These are phyloP conservation scores for Cercospora sojina DNA, from an alignment of 2,329 filamentous ascomycete genomes.

Conservation along the genomic window DNA sequence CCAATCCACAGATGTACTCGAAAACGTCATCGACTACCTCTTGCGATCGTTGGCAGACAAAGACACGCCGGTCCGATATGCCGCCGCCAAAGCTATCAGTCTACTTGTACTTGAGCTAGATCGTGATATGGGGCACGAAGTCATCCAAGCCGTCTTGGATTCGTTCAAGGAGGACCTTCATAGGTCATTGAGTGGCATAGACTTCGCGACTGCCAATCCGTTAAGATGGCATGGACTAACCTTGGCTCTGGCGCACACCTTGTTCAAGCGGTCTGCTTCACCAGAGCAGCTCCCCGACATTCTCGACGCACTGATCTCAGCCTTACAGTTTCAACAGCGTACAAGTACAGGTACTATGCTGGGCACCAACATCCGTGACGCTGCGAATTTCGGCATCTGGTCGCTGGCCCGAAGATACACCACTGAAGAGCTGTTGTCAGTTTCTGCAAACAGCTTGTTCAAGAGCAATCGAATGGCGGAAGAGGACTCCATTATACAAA, in stretches of 20 bases:
- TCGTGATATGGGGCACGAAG: slow-evolving; percentile 75
- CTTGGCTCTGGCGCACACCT: slow-evolving; percentile 78
- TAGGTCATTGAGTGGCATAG: slow-evolving; percentile 46
- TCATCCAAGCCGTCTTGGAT: slow-evolving; percentile 82
- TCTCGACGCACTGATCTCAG: slow-evolving; percentile 72
- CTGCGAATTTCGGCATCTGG: slow-evolving; percentile 96
- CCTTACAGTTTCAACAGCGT: slow-evolving; percentile 84
- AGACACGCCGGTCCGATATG: slow-evolving; percentile 85
- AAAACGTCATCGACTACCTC: slow-evolving; percentile 78
- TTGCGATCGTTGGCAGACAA: slow-evolving; percentile 78
- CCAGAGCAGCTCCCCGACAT: slow-evolving; percentile 68
- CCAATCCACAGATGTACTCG: slow-evolving; percentile 52
- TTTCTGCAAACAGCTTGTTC: slow-evolving; percentile 46
- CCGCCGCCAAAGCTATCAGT: slow-evolving; percentile 89
- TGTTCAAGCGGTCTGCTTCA: slow-evolving; percentile 81
- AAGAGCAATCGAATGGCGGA: slow-evolving; percentile 5
- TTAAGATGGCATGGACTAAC: slow-evolving; percentile 91
- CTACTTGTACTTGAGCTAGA: slow-evolving; percentile 79
- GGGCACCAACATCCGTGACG: slow-evolving; percentile 88
- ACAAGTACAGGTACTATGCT: slow-evolving; percentile 80
- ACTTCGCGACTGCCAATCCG: slow-evolving; percentile 74
- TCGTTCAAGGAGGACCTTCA: slow-evolving; percentile 63
- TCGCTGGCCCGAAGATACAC: slow-evolving; percentile 82
- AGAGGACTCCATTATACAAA: slow-evolving; percentile 50
- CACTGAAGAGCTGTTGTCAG: slow-evolving; percentile 69